Base-by-base conservation (phyloP, 2,329 filamentous ascomycete species). In the Monosporascus sp. region DNA sequence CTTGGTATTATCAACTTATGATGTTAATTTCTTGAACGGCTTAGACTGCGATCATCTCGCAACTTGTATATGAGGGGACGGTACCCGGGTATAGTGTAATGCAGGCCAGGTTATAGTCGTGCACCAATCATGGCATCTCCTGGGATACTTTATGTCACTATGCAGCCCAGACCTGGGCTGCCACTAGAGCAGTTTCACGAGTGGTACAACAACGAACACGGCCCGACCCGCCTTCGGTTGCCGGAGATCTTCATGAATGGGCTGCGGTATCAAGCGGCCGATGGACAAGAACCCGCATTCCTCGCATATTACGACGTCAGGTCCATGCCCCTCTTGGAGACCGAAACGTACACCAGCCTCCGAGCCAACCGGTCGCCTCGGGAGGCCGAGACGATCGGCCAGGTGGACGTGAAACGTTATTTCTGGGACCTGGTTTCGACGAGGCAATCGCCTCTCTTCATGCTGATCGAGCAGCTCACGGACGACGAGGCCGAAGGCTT, bases 121-220 rank as follows among this genome's bases (percentile, higher is more conserved):
- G 31, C 31, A 35, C 14, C 11, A 11, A 14, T 35, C 31, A 78
- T 78, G 74, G 67, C 74, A 51, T 75, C 70, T 51, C 81, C 81
- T 9, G 90, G 90, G 55, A 84, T 91, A 64, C 84, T 96, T 65
- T 91, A 87, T 69, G 91, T 96, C 61, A 91, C 89, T 17, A 95
- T 95, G 87, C 85, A 92, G 72, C 89, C 90, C 63, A 79, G 81
- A 68, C 76, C 81, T 53, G 79, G 79, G 60, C 78, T 91, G 62
- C 76, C 85, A 52, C 71, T 79, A 48, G 77, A 82, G 57, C 84
- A 89, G 64, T 95, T 96, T 72, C 88, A 95, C 71, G 89, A 95
- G 68, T 93, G 89, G 89, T 96, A 96, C 76, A 92, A 95, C 75
- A 94, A 91, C 70, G 91, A 96, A 74, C 91, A 96, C 73, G 91